phyloP scores from a whole-genome alignment of 345 rosid genomes.

The Mallotus nudiflorus region DNA sequence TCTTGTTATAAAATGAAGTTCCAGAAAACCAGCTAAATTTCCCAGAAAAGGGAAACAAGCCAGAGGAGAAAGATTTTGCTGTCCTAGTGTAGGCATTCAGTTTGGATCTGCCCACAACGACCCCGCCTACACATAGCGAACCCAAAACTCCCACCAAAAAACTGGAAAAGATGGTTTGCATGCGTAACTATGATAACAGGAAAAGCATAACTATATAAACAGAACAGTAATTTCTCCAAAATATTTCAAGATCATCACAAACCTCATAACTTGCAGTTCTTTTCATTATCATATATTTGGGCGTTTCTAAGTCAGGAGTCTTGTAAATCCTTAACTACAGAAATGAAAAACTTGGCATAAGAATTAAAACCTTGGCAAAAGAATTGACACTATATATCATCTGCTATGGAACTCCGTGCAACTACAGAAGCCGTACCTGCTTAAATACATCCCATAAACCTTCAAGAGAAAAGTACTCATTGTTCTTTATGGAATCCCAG shows the following conservation, averaged over 20 bases:
- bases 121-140: no score
- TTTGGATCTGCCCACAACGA: no score
- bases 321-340: constrained; percentile 65
- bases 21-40: not conserved
- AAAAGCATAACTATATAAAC: not conserved
- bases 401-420: constrained; percentile 10
- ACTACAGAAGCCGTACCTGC: constrained; percentile 51
- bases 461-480: constrained; percentile 69
- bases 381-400: constrained; percentile 3
- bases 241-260: not conserved
- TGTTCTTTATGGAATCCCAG: constrained; percentile 77
- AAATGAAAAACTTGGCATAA: no score
- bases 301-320: constrained; percentile 80
- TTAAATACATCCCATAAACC: constrained; percentile 72
- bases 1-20: not conserved
- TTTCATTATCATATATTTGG: constrained; percentile 68
- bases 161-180: not conserved
- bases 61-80: not conserved
- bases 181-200: not conserved
- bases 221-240: not conserved
- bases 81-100: no score
- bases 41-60: not conserved
- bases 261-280: constrained; percentile 82
- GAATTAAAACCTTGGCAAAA: not conserved
- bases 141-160: not conserved